phyloP scores from a whole-genome alignment of 352 stramenopile species.

The Albugo laibachii region DNA sequence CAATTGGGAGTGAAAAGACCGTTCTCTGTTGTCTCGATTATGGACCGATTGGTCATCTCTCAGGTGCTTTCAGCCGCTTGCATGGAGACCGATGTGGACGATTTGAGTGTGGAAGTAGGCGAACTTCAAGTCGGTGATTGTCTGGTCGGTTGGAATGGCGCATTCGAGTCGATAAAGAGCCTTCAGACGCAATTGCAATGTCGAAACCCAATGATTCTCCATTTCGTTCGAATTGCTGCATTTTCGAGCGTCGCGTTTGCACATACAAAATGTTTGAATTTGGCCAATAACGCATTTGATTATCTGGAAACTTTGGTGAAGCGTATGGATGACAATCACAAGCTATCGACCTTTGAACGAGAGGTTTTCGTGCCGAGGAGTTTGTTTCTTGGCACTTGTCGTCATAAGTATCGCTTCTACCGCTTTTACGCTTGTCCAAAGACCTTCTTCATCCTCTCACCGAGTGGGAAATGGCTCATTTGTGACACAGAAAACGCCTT shows the following conservation, averaged over 20 bases:
- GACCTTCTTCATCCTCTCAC: slow-evolving; percentile 28
- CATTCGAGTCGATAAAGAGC: no score
- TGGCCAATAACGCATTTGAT: no score
- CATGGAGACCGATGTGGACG: not conserved
- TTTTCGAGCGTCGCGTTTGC: no score
- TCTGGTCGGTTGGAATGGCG: slow-evolving; percentile 47
- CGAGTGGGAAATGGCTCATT: slow-evolving; percentile 25
- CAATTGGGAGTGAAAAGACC: slow-evolving; percentile 2
- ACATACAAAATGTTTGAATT: no score
- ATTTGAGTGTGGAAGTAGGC: not conserved
- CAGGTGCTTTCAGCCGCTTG: slow-evolving; percentile 1
- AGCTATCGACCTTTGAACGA: slow-evolving; percentile 25
- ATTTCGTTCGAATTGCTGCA: no score
- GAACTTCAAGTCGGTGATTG: slow-evolving; percentile 16
- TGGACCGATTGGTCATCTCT: not conserved
- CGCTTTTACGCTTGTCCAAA: slow-evolving; percentile 36
- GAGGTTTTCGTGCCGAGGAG: slow-evolving; percentile 52
- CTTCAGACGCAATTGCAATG: no score
- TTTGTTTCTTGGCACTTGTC: slow-evolving; percentile 30
- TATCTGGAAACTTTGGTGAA: no score
- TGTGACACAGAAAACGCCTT: slow-evolving; percentile 13
- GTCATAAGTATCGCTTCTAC: slow-evolving; percentile 29
- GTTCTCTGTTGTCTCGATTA: slow-evolving; percentile 3
- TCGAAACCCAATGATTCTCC: no score
- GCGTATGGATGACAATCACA: no score